Percentiles rank a stretch among this genome's conserved stretches.
Evolutionary conservation across 257 asterid species (phyloP).

Genomic region (Euphrasia confusa): DNA sequence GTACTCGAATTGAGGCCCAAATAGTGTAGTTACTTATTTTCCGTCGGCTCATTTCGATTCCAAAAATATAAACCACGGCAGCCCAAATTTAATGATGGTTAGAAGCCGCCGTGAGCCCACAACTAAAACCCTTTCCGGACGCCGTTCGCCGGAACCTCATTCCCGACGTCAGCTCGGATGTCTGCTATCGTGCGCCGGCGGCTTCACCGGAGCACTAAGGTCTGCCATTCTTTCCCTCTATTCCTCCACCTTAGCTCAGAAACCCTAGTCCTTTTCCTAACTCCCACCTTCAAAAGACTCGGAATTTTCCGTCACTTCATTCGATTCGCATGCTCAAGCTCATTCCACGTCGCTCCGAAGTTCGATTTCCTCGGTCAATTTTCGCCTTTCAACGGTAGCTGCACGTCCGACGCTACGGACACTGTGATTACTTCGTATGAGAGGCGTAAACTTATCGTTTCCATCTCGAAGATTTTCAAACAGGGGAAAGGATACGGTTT

Average conservation of each 20-base stretch:
- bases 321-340: constrained; percentile 30
- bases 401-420: constrained; percentile 19
- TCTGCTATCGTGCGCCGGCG: constrained; percentile 42
- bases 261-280: constrained; percentile 26
- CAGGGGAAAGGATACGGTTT: constrained; percentile 34
- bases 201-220: constrained; percentile 40
- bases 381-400: constrained; percentile 39
- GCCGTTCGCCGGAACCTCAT: constrained; percentile 36
- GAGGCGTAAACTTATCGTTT: constrained; percentile 60
- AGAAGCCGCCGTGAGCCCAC: constrained; percentile 25
- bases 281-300: constrained; percentile 21
- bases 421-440: constrained; percentile 54
- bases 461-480: constrained; percentile 58
- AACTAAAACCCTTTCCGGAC: constrained; percentile 31
- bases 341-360: constrained; percentile 14
- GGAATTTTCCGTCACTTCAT: constrained; percentile 21
- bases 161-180: constrained; percentile 51
- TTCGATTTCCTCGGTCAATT: constrained; percentile 66
- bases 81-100: constrained; percentile 7
- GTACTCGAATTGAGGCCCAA: too few relatives aligned
- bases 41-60: not conserved
- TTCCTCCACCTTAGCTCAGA: constrained; percentile 32
- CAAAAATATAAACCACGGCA: not conserved
- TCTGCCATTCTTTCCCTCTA: constrained; percentile 33
- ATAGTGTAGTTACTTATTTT: too few relatives aligned